Base-by-base conservation (phyloP, 2,329 filamentous ascomycete genomes). In the Tolypocladium cylindrosporum region DNA sequence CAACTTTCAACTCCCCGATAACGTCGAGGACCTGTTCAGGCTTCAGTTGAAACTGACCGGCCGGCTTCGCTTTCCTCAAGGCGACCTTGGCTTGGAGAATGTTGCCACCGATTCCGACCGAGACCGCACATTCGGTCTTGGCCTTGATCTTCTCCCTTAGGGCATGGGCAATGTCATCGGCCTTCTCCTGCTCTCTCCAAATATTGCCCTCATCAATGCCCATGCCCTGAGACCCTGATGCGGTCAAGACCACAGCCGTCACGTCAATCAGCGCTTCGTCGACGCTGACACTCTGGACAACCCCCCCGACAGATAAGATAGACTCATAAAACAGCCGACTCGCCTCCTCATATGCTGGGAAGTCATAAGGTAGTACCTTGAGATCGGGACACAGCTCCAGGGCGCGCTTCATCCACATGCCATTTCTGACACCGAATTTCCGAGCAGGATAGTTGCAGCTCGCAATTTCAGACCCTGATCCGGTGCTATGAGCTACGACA, bases 381-480 rank as follows among this genome's bases (percentile, higher is more conserved):
- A 99, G 77, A 27, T 91, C 84, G 0, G 93, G 87, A 67, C 91
- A 99, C 21, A 94, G 72, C 63, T 94, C 87, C 59, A 88, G 79
- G 0, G 94, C 94, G 40, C 82, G 81, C 69, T 93, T 95, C 93
- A 99, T 97, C 94, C 95, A 99, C 94, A 97, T 99, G 42, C 95
- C 95, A 65, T 99, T 99, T 69, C 92, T 96, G 57, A 99, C 80
- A 1, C 93, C 93, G 65, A 87, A 94, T 39, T 83, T 80, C 42
- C 94, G 85, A 8, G 95, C 94, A 24, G 88, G 86, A 69, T 99
- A 99, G 67, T 99, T 99, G 74, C 94, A 99, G 62, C 92, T 97
- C 27, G 94, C 94, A 66, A 99, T 97, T 69, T 99, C 94, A 0
- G 93, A 96, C 0, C 90, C 91, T 31, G 83, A 84, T 0, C 93